phyloP scores from a whole-genome alignment of 1,139 yeast species.

The Wickerhamomyces sp. region DNA sequence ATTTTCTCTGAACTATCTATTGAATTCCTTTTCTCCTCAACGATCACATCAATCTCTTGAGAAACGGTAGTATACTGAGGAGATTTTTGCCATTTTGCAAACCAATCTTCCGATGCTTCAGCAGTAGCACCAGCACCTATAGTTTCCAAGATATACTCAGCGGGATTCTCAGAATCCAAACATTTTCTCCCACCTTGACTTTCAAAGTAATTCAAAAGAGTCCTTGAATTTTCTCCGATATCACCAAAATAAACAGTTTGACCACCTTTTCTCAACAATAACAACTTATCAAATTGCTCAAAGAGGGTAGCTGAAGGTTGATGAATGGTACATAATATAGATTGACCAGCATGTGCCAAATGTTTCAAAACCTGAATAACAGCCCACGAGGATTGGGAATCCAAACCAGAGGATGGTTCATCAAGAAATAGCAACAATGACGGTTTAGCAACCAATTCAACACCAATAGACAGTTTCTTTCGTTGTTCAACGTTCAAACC shows the following conservation, averaged over 20 bases:
- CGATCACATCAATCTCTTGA: conserved; percentile 28
- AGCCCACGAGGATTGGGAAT: conserved; percentile 63
- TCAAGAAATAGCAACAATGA: conserved; percentile 67
- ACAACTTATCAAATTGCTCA: conserved; percentile 36
- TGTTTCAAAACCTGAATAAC: conserved; percentile 40
- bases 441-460: conserved; percentile 79
- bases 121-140: conserved; percentile 61
- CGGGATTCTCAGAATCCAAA: conserved; percentile 45
- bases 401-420: conserved; percentile 86
- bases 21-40: conserved; percentile 47
- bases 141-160: conserved; percentile 54
- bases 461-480: conserved; percentile 72
- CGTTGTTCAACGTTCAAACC: conserved; percentile 63
- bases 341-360: conserved; percentile 47
- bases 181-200: conserved; percentile 39
- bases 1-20: conserved; percentile 32
- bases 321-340: conserved; percentile 48
- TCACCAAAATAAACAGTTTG: conserved; percentile 57
- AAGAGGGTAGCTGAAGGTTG: conserved; percentile 52
- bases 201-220: conserved; percentile 48
- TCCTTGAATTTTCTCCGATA: conserved; percentile 45
- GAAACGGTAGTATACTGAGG: conserved; percentile 24
- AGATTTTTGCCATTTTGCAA: conserved; percentile 39
- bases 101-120: conserved; percentile 37
- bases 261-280: conserved; percentile 40